These are phyloP conservation scores for Ochetophila trinervis DNA, from an alignment of 306 rosid species.

Conservation along the genomic window DNA sequence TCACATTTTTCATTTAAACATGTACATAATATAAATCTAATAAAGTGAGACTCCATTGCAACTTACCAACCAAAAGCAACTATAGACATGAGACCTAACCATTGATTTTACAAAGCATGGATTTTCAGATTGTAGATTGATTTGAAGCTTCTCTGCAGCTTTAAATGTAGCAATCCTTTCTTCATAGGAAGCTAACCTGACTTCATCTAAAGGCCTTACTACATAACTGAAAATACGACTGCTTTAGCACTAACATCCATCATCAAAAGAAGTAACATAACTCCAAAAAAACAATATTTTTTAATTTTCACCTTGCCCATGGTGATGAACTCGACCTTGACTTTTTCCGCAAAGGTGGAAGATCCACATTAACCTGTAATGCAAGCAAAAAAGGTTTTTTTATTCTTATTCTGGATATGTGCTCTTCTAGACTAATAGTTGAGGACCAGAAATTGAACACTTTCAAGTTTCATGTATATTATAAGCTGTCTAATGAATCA, in stretches of 20 bases:
- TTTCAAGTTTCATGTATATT: background rate
- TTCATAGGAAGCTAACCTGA: constrained; percentile 46
- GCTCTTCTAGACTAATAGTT: background rate
- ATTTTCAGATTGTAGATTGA: constrained; percentile 37
- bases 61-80: constrained; percentile 93
- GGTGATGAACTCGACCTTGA: constrained; percentile 44
- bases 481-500: background rate
- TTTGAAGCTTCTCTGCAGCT: constrained; percentile 54
- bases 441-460: background rate
- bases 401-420: background rate
- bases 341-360: constrained; percentile 47
- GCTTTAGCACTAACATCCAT: constrained; percentile 20
- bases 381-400: constrained; percentile 2
- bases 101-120: constrained; percentile 69
- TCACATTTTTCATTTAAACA: constrained; percentile 8
- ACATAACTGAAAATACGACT: constrained; percentile 42
- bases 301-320: constrained; percentile 58
- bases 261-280: background rate
- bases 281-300: background rate
- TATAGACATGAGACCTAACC: constrained; percentile 85
- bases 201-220: constrained; percentile 68
- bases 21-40: background rate
- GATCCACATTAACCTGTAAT: constrained; percentile 35
- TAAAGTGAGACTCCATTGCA: background rate
- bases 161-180: constrained; percentile 50